Conservation (phyloP, 306 rosid genomes). For the Alnus rubra region DNA sequence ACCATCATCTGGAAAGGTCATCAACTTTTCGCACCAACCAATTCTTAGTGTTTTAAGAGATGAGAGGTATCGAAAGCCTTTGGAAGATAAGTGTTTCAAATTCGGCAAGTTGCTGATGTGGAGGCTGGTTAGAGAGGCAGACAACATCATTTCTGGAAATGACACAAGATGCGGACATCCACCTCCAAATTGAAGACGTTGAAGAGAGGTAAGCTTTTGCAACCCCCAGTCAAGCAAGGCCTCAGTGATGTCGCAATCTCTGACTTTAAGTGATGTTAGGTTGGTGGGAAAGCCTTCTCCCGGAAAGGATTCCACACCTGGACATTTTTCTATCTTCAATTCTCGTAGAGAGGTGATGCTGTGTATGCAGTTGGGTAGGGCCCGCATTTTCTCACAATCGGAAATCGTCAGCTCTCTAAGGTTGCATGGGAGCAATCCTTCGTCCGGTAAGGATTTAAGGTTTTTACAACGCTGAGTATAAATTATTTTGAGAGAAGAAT, state of each 20-base stretch:
- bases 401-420: not conserved
- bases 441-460: conserved; percentile 19
- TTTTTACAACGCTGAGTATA: conserved; percentile 13
- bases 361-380: conserved; percentile 5
- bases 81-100: conserved; percentile 3
- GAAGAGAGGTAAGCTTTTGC: conserved; percentile 24
- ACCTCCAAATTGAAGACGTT: not conserved
- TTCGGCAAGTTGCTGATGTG: not conserved
- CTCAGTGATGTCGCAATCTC: not conserved
- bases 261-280: not conserved
- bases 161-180: conserved; percentile 1
- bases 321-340: not conserved
- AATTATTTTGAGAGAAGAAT: conserved; percentile 11
- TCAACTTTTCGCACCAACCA: not conserved
- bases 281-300: conserved; percentile 17
- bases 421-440: not conserved
- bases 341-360: conserved; percentile 13
- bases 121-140: conserved; percentile 12
- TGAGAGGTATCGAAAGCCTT: conserved; percentile 26
- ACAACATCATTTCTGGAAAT: conserved; percentile 17
- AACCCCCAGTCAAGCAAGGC: conserved; percentile 17
- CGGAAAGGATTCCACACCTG: not conserved
- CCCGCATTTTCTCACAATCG: conserved; percentile 6
- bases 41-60: conserved; percentile 11
- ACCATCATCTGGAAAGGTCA: not conserved